These are phyloP conservation scores for Lenwebbia sp. DNA, from an alignment of 345 rosid species.

Conservation along the genomic window DNA sequence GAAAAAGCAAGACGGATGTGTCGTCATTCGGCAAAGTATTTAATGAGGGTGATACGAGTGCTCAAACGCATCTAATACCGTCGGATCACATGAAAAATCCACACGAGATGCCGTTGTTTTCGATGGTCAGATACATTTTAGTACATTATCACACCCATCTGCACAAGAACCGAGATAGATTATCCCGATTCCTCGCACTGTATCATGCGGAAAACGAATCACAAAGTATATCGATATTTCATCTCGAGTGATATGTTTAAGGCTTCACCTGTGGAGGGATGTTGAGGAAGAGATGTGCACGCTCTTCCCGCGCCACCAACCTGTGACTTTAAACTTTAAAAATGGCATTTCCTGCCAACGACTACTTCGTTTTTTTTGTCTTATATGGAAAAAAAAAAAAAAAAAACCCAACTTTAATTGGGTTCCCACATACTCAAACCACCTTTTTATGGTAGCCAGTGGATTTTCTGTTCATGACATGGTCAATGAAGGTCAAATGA, in stretches of 20 bases:
- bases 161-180: background rate
- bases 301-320: background rate
- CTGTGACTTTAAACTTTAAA: background rate
- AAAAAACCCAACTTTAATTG: background rate
- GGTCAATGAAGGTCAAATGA: background rate
- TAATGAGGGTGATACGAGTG: no score
- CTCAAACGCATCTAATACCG: background rate
- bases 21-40: background rate
- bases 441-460: background rate
- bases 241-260: background rate
- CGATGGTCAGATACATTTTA: no score
- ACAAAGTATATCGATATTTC: no score
- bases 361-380: background rate
- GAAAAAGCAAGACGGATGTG: fast-evolving
- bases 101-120: no score
- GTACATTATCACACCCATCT: no score
- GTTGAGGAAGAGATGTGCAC: background rate
- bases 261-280: background rate
- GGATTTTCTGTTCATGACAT: background rate
- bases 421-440: background rate
- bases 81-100: background rate
- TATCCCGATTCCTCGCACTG: no score
- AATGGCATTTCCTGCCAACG: background rate
- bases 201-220: no score
- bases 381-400: background rate